Evolutionary conservation across 106 monocot species (phyloP), one percentile per base, ranked within the genome.

Genomic region (Cymbidium sinense): DNA sequence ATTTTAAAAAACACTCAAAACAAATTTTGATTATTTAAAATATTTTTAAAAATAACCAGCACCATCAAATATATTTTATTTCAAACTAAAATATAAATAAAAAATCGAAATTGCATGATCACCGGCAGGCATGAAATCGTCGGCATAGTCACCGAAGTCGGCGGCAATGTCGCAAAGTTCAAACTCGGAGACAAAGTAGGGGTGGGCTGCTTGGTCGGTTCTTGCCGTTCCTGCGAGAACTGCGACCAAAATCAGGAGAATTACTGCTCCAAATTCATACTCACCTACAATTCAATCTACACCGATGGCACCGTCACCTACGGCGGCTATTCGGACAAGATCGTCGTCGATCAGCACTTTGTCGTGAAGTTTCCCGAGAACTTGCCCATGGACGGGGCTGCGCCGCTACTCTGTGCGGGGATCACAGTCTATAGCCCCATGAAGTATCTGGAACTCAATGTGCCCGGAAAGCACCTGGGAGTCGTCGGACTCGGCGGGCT

Each of bases 351-450:
- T 19, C 79, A 88, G 77, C 77, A 82, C 20, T 92, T 90, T 34
- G 92, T 85, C 5, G 75, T 95, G 0, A 67, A 75, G 35, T 70
- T 88, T 34, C 95, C 95, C 7, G 90, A 90, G 5, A 79, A 73
- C 29, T 25, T 95, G 77, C 86, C 88, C 9, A 76, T 90, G 2
- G 95, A 95, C 77, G 84, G 83, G 43, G 84, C 77, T 5, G 95
- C 92, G 1, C 95, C 92, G 11, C 77, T 95, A 39, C 80, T 95
- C 0, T 92, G 95, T 58, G 95, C 95, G 0, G 95, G 95, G 2
- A 80, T 86, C 70, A 92, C 92, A 8, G 92, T 95, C 36, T 95
- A 90, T 75, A 82, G 80, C 58, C 88, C 92, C 31, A 90, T 95
- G 95, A 90, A 85, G 84, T 19, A 78, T 19, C 82, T 79, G 37